Conservation (phyloP, 2,329 filamentous ascomycete species). For the Fusarium protoensiforme region DNA sequence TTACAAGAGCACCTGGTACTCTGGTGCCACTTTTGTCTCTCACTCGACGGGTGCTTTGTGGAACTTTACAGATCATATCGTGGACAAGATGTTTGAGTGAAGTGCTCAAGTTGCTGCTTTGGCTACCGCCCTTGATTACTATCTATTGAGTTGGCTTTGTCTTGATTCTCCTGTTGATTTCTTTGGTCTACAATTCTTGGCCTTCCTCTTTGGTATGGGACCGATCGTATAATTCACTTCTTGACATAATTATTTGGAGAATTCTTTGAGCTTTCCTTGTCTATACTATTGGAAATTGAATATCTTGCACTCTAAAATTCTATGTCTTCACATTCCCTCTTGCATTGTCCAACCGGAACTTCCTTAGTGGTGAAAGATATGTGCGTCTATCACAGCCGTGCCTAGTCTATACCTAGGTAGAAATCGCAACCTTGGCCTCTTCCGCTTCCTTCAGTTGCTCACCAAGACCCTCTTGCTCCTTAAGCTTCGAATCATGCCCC, state of each 20-base stretch:
- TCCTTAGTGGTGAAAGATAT: neutral
- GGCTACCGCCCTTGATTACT: neutral
- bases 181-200: neutral
- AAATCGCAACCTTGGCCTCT: neutral
- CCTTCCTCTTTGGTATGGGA: too few relatives aligned
- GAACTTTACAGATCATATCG: constrained; percentile 33
- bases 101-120: neutral
- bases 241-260: neutral
- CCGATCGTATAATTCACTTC: neutral
- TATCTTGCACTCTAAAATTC: neutral
- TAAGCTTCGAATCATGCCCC: constrained; percentile 21
- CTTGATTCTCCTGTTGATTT: neutral
- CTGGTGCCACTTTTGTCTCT: constrained; percentile 28
- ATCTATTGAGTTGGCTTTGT: neutral
- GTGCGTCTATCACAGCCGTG: neutral
- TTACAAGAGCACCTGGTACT: constrained; percentile 28
- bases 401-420: neutral
- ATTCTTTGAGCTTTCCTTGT: neutral
- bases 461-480: neutral
- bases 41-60: constrained; percentile 30
- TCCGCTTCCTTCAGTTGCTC: neutral
- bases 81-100: constrained; percentile 26
- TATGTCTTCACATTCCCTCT: neutral
- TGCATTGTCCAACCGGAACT: neutral
- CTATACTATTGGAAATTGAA: neutral